Base-by-base conservation (phyloP, 2,329 filamentous ascomycete genomes). In the Phialemonium atrogriseum region DNA sequence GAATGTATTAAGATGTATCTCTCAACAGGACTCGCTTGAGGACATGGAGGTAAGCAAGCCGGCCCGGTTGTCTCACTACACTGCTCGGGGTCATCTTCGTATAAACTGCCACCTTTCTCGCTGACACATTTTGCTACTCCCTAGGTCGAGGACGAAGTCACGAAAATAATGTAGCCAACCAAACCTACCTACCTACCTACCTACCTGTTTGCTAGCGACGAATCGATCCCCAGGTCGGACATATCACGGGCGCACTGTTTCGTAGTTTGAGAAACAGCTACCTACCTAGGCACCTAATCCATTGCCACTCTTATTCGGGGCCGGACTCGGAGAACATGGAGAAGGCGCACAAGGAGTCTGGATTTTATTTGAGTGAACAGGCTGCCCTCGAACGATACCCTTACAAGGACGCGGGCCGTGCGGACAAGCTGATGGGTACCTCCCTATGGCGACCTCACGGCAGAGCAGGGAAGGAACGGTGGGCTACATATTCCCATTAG, bases 1-100 rank as follows among this genome's bases (percentile, higher is more conserved):
- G 77, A 96, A 96, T 52, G 87, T 98, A 24, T 64, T 98, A 42
- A 73, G 91, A 41, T 94, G 89, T 53, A 98, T 98, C 54, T 84
- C 85, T 35, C 91, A 96, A 55, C 89, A 98, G 60, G 91, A 98
- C 60, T 93, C 88, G 38, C 70, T 98, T 35, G 91, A 98, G 65
- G 91, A 98, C 54, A 94, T 96, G 80, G 91, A 98, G 86, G 91
- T 98, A 63, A 77, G 85, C 79, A 42, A 6, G 17, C 12, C 21
- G 8, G 30, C 23, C 39, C 34, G 39, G 33, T 34, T 30, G 22
- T 29, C 32, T 37, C 39, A 29, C 34, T 39, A 18, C 25, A 15
- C 23, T 21, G 16, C 31, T 13, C 23, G 19, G 20, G 14, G 28
- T 33, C 15, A 17, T 13, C 21, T 17, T 24, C 29, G 7, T 17